Conservation (phyloP, 208 protist species). For the Trypanosoma scelopori region DNA sequence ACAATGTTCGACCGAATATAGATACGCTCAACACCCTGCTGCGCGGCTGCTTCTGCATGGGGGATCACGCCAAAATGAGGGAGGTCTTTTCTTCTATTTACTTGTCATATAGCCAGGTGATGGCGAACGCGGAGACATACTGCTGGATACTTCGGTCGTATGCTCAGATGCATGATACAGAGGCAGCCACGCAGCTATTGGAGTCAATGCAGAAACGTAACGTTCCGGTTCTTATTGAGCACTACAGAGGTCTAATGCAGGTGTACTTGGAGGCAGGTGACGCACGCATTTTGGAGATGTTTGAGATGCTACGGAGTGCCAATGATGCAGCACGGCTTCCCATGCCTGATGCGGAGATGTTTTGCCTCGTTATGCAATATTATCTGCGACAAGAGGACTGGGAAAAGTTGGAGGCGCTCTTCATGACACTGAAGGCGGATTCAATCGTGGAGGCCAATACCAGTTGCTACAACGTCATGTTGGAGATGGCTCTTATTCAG, state of each 20-base stretch:
- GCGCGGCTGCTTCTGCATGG: slow-evolving; percentile 34
- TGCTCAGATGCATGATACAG: slow-evolving; percentile 28
- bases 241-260: slow-evolving; percentile 57
- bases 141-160: slow-evolving; percentile 60
- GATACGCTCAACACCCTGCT: slow-evolving; percentile 79
- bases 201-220: slow-evolving; percentile 31
- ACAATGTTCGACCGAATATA: slow-evolving; percentile 57
- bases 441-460: slow-evolving; percentile 51
- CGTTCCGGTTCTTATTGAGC: slow-evolving; percentile 28
- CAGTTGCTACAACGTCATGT: slow-evolving; percentile 61
- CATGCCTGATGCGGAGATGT: slow-evolving; percentile 49
- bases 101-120: slow-evolving; percentile 37
- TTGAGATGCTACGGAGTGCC: slow-evolving; percentile 37
- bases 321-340: slow-evolving; percentile 15
- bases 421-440: slow-evolving; percentile 57
- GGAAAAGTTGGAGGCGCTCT: slow-evolving; percentile 55
- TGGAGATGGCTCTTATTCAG: slow-evolving; percentile 47
- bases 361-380: slow-evolving; percentile 63
- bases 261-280: slow-evolving; percentile 52
- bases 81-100: slow-evolving; percentile 33
- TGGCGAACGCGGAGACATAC: slow-evolving; percentile 71
- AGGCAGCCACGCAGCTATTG: slow-evolving; percentile 35
- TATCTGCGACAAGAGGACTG: slow-evolving; percentile 41
- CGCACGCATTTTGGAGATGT: slow-evolving; percentile 44
- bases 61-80: slow-evolving; percentile 26